Conservation (phyloP, 2,329 filamentous ascomycete species). For the Penicillium brevicompactum region DNA sequence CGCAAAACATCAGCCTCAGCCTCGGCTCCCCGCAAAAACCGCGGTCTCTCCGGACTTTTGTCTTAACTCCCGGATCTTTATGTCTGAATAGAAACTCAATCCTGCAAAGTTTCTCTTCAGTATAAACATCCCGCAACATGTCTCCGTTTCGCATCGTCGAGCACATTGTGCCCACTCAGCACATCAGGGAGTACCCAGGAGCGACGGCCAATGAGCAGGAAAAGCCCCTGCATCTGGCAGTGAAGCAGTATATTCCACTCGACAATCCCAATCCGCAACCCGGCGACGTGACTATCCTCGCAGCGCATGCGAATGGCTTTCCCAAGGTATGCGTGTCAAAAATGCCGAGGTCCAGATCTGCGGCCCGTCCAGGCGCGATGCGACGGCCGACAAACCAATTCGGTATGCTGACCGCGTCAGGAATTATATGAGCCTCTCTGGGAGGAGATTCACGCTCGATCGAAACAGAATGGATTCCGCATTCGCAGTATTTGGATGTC, state of each 20-base stretch:
- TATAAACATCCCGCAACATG: conserved; percentile 33
- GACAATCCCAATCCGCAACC: conserved; percentile 68
- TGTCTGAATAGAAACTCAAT: neutral
- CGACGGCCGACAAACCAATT: neutral
- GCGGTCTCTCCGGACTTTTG: conserved; percentile 15
- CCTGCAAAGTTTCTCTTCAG: neutral
- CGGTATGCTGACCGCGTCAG: conserved; percentile 44
- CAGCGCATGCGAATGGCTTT: conserved; percentile 87
- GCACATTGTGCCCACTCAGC: conserved; percentile 71
- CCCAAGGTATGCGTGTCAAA: conserved; percentile 65
- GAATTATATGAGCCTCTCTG: conserved; percentile 92
- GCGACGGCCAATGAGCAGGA: conserved; percentile 74
- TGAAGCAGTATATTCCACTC: conserved; percentile 86
- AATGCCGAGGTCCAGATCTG: conserved; percentile 6
- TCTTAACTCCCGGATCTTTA: conserved; percentile 15
- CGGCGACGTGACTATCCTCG: conserved; percentile 83
- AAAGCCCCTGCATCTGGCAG: conserved; percentile 69
- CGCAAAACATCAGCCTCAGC: neutral
- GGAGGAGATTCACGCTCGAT: conserved; percentile 71
- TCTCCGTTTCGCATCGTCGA: conserved; percentile 62
- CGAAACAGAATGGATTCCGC: conserved; percentile 62
- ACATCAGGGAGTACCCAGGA: conserved; percentile 79
- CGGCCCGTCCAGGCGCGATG: neutral
- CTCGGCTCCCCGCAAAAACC: conserved; percentile 13
- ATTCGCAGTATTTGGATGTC: conserved; percentile 88